phyloP scores from a whole-genome alignment of 2,329 filamentous ascomycete species.

The Ophiostoma perfectum region DNA sequence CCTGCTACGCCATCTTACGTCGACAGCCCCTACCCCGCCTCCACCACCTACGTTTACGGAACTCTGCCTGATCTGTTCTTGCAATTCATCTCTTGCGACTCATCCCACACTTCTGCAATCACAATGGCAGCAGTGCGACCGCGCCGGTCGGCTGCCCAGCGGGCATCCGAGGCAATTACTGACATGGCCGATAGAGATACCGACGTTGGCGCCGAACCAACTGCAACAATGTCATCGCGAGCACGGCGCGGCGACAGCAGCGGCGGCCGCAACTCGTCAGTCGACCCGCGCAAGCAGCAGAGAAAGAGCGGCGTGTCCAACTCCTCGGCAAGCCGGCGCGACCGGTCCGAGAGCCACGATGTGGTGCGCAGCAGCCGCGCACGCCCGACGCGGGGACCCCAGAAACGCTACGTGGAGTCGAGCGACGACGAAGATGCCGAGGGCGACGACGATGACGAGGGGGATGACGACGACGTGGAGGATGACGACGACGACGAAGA shows the following conservation, averaged over 20 bases:
- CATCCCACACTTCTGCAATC: slow-evolving; percentile 1
- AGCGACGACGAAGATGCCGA: slow-evolving; percentile 25
- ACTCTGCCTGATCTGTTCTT: neutral
- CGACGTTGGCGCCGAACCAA: neutral
- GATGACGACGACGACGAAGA: slow-evolving; percentile 20
- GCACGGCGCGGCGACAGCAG: slow-evolving; percentile 45
- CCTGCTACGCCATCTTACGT: neutral
- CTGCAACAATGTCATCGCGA: slow-evolving; percentile 41
- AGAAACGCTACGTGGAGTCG: slow-evolving; percentile 56
- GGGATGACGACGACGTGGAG: slow-evolving; percentile 22
- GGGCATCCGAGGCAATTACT: slow-evolving; percentile 44
- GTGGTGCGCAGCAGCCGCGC: slow-evolving; percentile 42
- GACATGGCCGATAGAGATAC: slow-evolving; percentile 48
- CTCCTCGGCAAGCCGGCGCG: slow-evolving; percentile 28
- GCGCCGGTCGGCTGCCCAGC: slow-evolving; percentile 43
- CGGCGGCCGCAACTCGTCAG: slow-evolving; percentile 38
- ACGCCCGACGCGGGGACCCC: slow-evolving; percentile 47
- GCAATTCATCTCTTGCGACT: neutral
- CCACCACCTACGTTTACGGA: neutral
- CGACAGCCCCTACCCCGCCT: slow-evolving; percentile 4
- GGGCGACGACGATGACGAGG: neutral
- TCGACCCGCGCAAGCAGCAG: slow-evolving; percentile 29
- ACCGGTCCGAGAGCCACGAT: slow-evolving; percentile 42
- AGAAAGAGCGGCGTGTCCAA: slow-evolving; percentile 20
- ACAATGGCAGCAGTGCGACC: slow-evolving; percentile 44